Conservation (phyloP, 2,329 filamentous ascomycete species). For the Coccinonectria pachysandricola region DNA sequence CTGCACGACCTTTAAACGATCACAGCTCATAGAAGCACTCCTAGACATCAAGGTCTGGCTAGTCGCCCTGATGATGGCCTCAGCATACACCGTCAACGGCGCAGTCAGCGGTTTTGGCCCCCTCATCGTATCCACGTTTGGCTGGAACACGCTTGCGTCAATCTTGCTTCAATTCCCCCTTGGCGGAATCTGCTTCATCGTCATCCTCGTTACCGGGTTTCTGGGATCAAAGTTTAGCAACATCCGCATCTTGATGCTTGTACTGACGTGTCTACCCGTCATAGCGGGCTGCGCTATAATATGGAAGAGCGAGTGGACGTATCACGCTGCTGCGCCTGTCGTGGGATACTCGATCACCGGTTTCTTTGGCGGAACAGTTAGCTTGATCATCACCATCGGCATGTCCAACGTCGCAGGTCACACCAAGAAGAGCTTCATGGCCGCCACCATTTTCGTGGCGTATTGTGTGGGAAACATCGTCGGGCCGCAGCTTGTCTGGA, state of each 20-base stretch:
- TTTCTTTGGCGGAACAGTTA: conserved; percentile 62
- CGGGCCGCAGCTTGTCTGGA: conserved; percentile 60
- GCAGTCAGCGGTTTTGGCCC: conserved; percentile 62
- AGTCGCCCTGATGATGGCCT: conserved; percentile 57
- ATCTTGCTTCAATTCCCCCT: conserved; percentile 70
- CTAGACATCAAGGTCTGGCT: conserved; percentile 54
- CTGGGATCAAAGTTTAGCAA: conserved; percentile 50
- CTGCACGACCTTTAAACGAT: conserved; percentile 48
- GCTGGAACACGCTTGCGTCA: conserved; percentile 50
- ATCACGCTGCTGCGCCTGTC: conserved; percentile 55
- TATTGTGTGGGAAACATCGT: conserved; percentile 71
- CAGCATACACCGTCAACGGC: conserved; percentile 62
- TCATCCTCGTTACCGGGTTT: conserved; percentile 56
- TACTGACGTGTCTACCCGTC: conserved; percentile 59
- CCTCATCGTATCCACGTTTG: conserved; percentile 62
- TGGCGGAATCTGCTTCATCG: conserved; percentile 55
- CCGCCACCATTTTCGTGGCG: conserved; percentile 62
- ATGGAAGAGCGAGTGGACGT: conserved; percentile 57
- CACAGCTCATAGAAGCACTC: conserved; percentile 48
- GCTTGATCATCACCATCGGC: conserved; percentile 40
- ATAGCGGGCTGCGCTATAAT: conserved; percentile 67
- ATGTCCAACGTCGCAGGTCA: conserved; percentile 63
- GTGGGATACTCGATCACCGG: conserved; percentile 63
- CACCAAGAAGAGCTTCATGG: conserved; percentile 71
- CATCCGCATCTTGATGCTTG: conserved; percentile 53